Base-by-base conservation (phyloP, 139 green algal species). In the Coelastrella sp. region DNA sequence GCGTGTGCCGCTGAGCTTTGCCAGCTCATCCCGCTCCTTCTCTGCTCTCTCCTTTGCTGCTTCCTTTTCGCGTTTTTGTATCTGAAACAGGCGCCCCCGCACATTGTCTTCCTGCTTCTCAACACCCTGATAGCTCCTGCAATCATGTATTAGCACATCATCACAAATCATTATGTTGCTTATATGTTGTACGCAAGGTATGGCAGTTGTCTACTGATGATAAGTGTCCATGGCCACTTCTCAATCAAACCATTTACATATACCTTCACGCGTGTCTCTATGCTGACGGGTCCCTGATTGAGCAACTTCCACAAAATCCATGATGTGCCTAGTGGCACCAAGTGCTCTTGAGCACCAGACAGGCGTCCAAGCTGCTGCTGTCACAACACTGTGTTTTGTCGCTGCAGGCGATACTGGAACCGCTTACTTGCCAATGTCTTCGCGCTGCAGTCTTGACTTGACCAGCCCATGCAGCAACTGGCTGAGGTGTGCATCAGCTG, bases 351-450 rank as follows among this genome's bases (percentile, higher is more conserved):
- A 49, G 35, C 35, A 49, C 35, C 35, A 3, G 35, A 49, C 35
- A 49, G 35, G n/a, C n/a, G n/a, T n/a, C n/a, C n/a, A n/a, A n/a
- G n/a, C n/a, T n/a, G n/a, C n/a, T n/a, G n/a, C n/a, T n/a, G n/a
- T n/a, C n/a, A n/a, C n/a, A n/a, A n/a, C n/a, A n/a, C n/a, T n/a
- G n/a, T n/a, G n/a, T n/a, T n/a, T n/a, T n/a, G n/a, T n/a, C n/a
- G n/a, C n/a, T n/a, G n/a, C n/a, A n/a, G n/a, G 35, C 35, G 35
- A 49, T 49, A 49, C 35, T 49, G 70, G 22, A 25, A 12, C 12
- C 68, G 70, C 85, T 90, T 24, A 90, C 85, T 90, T 90, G 58
- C 73, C 85, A 22, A 90, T 17, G 74, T 90, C 85, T 75, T 83
- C 74, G 7, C 85, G 73, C 73, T 90, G 85, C 85, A 90, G 74